These are phyloP conservation scores for Sporobolomyces roseus DNA, from an alignment of 768 basidiomycete genomes.

Conservation along the genomic window DNA sequence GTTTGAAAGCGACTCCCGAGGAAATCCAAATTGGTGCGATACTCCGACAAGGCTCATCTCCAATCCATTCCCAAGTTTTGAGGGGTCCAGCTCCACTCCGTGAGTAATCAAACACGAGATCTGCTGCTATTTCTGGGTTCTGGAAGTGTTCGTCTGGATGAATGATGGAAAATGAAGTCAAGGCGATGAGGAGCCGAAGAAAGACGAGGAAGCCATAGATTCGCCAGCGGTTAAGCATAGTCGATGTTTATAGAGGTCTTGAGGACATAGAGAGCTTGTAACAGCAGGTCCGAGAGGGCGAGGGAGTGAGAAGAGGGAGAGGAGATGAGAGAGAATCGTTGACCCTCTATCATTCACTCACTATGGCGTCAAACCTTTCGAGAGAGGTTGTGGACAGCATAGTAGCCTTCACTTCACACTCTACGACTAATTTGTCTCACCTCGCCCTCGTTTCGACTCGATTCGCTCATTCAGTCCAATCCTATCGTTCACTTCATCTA, in stretches of 20 bases:
- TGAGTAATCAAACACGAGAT: conserved; percentile 14
- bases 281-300: neutral
- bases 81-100: neutral
- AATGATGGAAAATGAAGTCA: conserved; percentile 28
- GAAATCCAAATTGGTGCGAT: conserved; percentile 27
- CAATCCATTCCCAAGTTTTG: conserved; percentile 38
- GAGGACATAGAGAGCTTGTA: neutral
- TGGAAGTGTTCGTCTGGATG: conserved; percentile 45
- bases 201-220: conserved; percentile 19
- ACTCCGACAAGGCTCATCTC: conserved; percentile 20
- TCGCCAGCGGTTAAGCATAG: neutral
- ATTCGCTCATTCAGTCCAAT: neutral
- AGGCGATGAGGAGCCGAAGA: conserved; percentile 34
- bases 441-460: conserved; percentile 19
- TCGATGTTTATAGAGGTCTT: neutral
- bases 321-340: neutral
- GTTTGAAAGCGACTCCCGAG: conserved; percentile 20
- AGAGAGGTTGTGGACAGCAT: neutral
- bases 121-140: conserved; percentile 37
- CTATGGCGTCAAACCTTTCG: too few relatives aligned
- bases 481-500: neutral
- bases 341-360: neutral
- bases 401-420: too few relatives aligned
- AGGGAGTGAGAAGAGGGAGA: neutral
- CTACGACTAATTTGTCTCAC: too few relatives aligned